Evolutionary conservation across 78 protist genomes (phyloP), one percentile per base, ranked within the genome.

Genomic region (Diacronema lutheri): DNA sequence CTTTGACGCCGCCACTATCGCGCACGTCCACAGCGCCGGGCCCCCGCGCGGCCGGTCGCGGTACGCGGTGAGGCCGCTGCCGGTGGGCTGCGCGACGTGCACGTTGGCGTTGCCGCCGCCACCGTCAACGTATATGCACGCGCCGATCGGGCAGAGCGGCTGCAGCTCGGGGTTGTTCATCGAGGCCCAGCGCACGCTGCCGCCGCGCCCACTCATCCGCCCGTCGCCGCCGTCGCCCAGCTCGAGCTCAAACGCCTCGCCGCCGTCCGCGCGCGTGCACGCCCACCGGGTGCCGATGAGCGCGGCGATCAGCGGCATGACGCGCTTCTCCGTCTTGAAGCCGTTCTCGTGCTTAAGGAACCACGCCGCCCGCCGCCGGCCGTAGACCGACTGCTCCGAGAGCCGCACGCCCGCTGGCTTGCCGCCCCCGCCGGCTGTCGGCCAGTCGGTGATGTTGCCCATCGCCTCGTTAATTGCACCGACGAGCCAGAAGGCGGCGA

Each of bases 391-490:
- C 33, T 71, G 79, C 37, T 25, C 50, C 50, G 50, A 3, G 50
- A 44, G 16, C 16, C 50, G 50, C 50, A 44, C 50, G 50, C 7
- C 1, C 79, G 0, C 35, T 14, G 57, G 23, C 44, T 65, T 21
- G 72, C 44, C 16, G 41, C n/a, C 4, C 9, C 41, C 58, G 58
- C 14, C 21, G 10, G 58, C 16, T 0, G 79, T 29, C 35, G 35
- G 79, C 55, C 37, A 20, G n/a, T 0, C 29, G 55, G 26, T 0
- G 41, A 68, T 35, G 26, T 5, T 16, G 26, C 19, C 50, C 76
- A 68, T 68, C 50, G 76, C 76, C 46, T 71, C 57, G 79, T 71
- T 71, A 58, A 71, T 41, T 10, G 79, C 57, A 58, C 20, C 4
- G 58, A 71, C 14, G 20, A 71, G 79, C 50, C 23, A 71, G 58